A percentile compares a stretch with the other conserved stretches of the same genome.
phyloP scores from a whole-genome alignment of 2,329 filamentous ascomycete genomes.

The Fusarium solani-melongenae region DNA sequence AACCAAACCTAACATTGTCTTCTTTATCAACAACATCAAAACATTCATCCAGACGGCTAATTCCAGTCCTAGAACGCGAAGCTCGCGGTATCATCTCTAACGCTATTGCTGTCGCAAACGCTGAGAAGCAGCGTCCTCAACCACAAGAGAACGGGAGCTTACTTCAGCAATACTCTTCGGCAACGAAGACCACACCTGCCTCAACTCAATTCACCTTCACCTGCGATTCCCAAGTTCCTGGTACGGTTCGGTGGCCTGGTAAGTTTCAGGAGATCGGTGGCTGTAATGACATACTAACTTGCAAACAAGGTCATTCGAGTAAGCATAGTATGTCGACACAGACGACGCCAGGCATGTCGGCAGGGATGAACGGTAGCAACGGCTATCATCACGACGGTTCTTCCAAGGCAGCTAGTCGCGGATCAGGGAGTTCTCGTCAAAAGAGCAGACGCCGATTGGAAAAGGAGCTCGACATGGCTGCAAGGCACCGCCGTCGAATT shows the following conservation, averaged over 20 bases:
- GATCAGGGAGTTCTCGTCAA: conserved; percentile 51
- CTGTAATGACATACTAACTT: conserved; percentile 6
- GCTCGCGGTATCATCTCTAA: conserved; percentile 85
- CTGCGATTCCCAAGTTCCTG: conserved; percentile 89
- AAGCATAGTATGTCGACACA: conserved; percentile 38
- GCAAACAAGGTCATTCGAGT: conserved; percentile 37
- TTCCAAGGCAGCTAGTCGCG: conserved; percentile 47
- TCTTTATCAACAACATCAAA: neutral
- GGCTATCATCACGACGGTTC: conserved; percentile 49
- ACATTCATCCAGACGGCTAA: conserved; percentile 17
- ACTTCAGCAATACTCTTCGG: conserved; percentile 73
- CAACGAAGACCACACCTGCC: conserved; percentile 70
- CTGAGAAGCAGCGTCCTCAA: conserved; percentile 74
- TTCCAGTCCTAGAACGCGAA: conserved; percentile 53
- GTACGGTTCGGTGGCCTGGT: conserved; percentile 80
- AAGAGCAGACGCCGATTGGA: conserved; percentile 74
- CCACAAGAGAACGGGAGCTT: conserved; percentile 84
- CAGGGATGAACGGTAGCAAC: conserved; percentile 26
- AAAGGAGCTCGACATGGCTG: conserved; percentile 79
- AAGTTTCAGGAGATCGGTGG: conserved; percentile 31
- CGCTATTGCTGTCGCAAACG: conserved; percentile 93
- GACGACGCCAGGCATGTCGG: conserved; percentile 12
- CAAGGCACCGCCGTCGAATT: conserved; percentile 79
- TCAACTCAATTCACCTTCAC: conserved; percentile 97
- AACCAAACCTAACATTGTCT: neutral